phyloP scores from a whole-genome alignment of 2,329 filamentous ascomycete species.

The Colletotrichum scovillei region DNA sequence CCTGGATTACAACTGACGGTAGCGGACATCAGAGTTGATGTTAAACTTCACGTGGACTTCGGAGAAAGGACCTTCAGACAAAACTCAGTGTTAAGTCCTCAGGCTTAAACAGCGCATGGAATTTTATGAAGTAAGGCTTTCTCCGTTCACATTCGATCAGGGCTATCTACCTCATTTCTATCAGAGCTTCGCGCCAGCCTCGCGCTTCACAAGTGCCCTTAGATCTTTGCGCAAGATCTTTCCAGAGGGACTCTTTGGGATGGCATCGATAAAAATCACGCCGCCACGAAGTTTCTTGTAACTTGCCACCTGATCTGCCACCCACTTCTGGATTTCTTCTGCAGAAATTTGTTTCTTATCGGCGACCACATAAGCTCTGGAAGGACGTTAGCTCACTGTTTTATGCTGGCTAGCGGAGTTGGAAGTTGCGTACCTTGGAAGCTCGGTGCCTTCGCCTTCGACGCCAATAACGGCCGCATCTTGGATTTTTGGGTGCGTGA shows the following conservation, averaged over 20 bases:
- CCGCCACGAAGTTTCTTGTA: conserved; percentile 79
- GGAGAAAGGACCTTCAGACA: not conserved
- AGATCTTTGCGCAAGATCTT: conserved; percentile 58
- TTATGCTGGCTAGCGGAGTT: too few relatives aligned
- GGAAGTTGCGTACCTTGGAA: conserved; percentile 52
- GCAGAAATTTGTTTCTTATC: conserved; percentile 44
- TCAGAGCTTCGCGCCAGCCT: conserved; percentile 31
- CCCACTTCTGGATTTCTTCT: conserved; percentile 43
- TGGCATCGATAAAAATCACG: conserved; percentile 73
- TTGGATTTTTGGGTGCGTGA: conserved; percentile 52
- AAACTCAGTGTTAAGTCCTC: not conserved
- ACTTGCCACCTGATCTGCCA: conserved; percentile 49
- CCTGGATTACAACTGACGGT: not conserved
- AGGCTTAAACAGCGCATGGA: too few relatives aligned
- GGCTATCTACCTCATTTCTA: too few relatives aligned
- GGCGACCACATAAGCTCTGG: conserved; percentile 47
- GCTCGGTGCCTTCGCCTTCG: conserved; percentile 55
- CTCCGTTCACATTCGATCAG: too few relatives aligned
- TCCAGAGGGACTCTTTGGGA: conserved; percentile 76
- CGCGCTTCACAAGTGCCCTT: conserved; percentile 48
- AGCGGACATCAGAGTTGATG: not conserved
- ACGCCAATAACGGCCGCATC: conserved; percentile 74
- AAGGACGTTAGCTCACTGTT: not conserved
- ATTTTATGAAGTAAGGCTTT: not conserved
- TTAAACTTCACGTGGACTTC: not conserved